Percentiles rank a stretch among this genome's conserved stretches.
These are phyloP conservation scores for Teunomyces atbi DNA, from an alignment of 805 yeast genomes.

Conservation along the genomic window DNA sequence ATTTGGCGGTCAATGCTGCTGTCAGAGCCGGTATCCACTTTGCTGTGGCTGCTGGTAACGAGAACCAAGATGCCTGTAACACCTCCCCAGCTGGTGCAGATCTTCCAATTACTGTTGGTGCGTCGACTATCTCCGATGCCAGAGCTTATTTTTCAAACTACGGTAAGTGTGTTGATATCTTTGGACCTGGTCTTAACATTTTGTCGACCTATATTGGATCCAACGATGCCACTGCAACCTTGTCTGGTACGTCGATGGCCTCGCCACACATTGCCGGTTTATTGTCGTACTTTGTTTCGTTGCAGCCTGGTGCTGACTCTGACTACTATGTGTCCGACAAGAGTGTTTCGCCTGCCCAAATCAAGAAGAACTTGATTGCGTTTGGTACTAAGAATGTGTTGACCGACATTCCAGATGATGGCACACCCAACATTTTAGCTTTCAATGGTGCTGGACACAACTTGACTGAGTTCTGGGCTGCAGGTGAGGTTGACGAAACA, in stretches of 20 bases:
- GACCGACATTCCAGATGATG: conserved; percentile 43
- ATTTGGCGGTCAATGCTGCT: conserved; percentile 59
- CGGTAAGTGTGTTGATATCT: conserved; percentile 53
- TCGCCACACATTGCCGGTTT: conserved; percentile 60
- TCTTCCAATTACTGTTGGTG: conserved; percentile 53
- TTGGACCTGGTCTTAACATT: conserved; percentile 57
- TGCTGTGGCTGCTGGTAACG: conserved; percentile 66
- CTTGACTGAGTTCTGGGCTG: conserved; percentile 49
- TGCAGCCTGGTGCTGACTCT: conserved; percentile 51
- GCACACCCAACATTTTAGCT: conserved; percentile 57
- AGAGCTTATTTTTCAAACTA: conserved; percentile 54
- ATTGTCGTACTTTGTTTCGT: conserved; percentile 54
- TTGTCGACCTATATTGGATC: conserved; percentile 57
- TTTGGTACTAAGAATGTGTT: conserved; percentile 51
- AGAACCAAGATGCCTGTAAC: conserved; percentile 57
- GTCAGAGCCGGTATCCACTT: conserved; percentile 55
- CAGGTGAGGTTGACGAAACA: conserved; percentile 2
- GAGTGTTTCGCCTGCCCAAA: conserved; percentile 49
- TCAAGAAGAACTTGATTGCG: conserved; percentile 51
- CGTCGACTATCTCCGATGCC: conserved; percentile 43
- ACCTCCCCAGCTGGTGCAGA: conserved; percentile 62
- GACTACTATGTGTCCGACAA: conserved; percentile 43
- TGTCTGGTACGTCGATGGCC: conserved; percentile 67
- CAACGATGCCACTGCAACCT: conserved; percentile 46
- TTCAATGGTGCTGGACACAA: conserved; percentile 61